Evolutionary conservation across 2,329 filamentous ascomycete genomes (phyloP).

Genomic region (Kalmusia sp.): DNA sequence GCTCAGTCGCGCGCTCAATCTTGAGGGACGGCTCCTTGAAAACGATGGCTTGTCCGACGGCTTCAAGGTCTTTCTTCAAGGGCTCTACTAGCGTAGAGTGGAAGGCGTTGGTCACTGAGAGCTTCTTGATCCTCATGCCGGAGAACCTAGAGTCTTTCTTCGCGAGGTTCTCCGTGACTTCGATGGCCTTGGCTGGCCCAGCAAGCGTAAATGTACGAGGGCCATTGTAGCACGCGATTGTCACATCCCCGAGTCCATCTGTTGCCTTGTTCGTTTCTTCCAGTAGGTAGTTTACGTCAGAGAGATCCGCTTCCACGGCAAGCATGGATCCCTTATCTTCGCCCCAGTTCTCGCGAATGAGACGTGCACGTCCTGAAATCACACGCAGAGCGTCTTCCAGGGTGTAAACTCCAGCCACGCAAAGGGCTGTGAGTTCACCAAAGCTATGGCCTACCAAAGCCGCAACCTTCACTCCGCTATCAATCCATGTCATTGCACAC

Average conservation of each 20-base stretch:
- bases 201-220: conserved; percentile 53
- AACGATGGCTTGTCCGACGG: conserved; percentile 22
- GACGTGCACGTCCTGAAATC: conserved; percentile 33
- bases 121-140: conserved; percentile 18
- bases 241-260: conserved; percentile 26
- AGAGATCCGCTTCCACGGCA: conserved; percentile 9
- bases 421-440: conserved; percentile 48
- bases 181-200: conserved; percentile 17
- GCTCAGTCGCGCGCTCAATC: conserved; percentile 27
- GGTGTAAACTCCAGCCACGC: conserved; percentile 40
- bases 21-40: conserved; percentile 43
- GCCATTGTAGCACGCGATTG: conserved; percentile 53
- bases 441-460: conserved; percentile 48
- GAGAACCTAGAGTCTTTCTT: neutral
- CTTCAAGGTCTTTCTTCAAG: conserved; percentile 21
- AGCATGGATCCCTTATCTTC: conserved; percentile 47
- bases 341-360: conserved; percentile 46
- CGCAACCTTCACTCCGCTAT: conserved; percentile 18
- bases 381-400: conserved; percentile 39
- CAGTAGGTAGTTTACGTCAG: conserved; percentile 1
- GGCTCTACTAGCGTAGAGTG: conserved; percentile 35
- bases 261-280: conserved; percentile 16
- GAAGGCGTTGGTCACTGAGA: conserved; percentile 30
- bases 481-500: conserved; percentile 35
- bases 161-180: conserved; percentile 26